phyloP scores from a whole-genome alignment of 1,284 basidiomycete species.

The Marasmius fiardii region DNA sequence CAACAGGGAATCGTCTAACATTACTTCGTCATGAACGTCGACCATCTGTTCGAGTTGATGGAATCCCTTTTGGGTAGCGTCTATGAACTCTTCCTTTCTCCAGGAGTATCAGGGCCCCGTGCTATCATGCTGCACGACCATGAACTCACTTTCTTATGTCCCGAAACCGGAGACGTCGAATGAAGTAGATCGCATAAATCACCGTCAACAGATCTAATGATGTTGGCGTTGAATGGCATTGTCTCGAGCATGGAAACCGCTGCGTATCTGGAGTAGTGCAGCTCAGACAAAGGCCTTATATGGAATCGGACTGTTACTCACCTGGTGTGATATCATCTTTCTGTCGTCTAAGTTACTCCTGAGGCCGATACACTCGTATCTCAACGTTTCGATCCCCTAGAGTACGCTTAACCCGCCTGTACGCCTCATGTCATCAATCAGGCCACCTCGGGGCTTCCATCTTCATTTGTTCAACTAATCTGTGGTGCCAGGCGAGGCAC shows the following conservation, averaged over 20 bases:
- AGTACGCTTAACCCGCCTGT: background rate
- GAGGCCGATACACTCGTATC: background rate
- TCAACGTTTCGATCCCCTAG: too few species aligned
- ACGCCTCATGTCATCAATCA: background rate
- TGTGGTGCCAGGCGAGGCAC: background rate
- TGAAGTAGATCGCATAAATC: constrained; percentile 48
- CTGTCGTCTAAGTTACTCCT: background rate
- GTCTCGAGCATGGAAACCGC: background rate
- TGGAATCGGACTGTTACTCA: background rate
- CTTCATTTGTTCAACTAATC: background rate
- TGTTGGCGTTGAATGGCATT: background rate
- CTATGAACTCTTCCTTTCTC: constrained; percentile 36
- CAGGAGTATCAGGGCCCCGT: constrained; percentile 16
- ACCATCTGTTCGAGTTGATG: constrained; percentile 11
- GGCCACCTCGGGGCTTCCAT: background rate
- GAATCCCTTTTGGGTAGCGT: constrained; percentile 14
- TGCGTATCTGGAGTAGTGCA: background rate
- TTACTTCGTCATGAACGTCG: constrained; percentile 28
- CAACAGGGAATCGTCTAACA: constrained; percentile 38
- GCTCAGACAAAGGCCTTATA: background rate
- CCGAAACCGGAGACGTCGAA: constrained; percentile 41
- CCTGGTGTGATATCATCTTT: background rate
- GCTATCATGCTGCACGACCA: constrained; percentile 22
- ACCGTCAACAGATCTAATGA: constrained; percentile 24
- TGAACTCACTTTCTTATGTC: constrained; percentile 26